Evolutionary conservation across 2,329 filamentous ascomycete genomes (phyloP).

Genomic region (Lasiodiplodia gonubiensis): DNA sequence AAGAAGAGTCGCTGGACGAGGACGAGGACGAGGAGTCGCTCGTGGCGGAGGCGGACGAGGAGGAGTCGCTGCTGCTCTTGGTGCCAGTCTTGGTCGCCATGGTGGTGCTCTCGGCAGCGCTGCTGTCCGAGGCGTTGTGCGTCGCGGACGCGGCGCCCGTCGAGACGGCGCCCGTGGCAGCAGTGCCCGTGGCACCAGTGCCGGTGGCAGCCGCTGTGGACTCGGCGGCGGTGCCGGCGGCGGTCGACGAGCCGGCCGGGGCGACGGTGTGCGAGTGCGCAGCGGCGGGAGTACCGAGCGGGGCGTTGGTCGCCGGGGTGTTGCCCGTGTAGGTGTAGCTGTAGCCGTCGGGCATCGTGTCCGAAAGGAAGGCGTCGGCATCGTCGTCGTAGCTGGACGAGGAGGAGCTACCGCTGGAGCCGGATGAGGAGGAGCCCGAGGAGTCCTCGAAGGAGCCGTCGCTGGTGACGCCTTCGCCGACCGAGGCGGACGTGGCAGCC

Average conservation of each 20-base stretch:
- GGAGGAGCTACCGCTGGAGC: background rate
- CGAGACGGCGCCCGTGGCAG: background rate
- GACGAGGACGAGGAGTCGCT: background rate
- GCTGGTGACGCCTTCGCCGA: background rate
- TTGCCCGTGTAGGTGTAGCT: slow-evolving; percentile 5
- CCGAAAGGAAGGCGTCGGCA: slow-evolving; percentile 27
- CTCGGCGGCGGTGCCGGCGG: background rate
- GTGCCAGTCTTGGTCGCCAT: slow-evolving; percentile 10
- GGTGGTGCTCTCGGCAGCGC: background rate
- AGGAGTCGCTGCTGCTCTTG: background rate
- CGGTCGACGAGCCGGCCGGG: background rate
- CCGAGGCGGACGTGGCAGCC: slow-evolving; percentile 5
- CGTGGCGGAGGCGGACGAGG: slow-evolving; percentile 8
- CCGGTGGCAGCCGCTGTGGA: slow-evolving; percentile 15
- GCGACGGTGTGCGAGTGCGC: background rate
- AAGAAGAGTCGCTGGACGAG: background rate
- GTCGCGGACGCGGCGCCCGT: background rate
- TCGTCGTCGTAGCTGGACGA: slow-evolving; percentile 28
- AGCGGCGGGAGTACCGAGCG: background rate
- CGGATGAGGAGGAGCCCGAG: no score
- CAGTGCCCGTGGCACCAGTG: slow-evolving; percentile 2
- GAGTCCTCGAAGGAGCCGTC: no score
- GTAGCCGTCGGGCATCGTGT: slow-evolving; percentile 28
- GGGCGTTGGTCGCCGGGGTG: background rate
- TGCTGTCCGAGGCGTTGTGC: slow-evolving; percentile 4